phyloP scores from a whole-genome alignment of 768 basidiomycete genomes.

The Cyclocybe aegerita region DNA sequence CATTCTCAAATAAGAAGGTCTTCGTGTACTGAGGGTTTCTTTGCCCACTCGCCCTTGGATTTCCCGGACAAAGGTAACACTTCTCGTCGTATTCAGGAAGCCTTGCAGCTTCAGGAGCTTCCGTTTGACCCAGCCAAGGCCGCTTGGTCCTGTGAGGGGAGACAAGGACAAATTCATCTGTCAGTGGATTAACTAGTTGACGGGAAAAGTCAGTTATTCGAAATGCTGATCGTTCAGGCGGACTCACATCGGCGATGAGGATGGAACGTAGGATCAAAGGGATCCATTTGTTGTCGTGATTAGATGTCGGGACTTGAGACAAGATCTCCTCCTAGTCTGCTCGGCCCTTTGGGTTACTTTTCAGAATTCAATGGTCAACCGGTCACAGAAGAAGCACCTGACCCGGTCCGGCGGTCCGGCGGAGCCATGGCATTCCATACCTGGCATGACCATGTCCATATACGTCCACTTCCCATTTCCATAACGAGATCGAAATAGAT shows the following conservation, averaged over 20 bases:
- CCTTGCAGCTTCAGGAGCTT: slow-evolving; percentile 50
- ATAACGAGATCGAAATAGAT: too few species aligned
- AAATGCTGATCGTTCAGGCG: slow-evolving; percentile 2
- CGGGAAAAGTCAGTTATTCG: background rate
- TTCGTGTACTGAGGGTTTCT: slow-evolving; percentile 66
- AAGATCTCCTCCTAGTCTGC: too few species aligned
- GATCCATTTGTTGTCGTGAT: background rate
- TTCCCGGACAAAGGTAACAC: slow-evolving; percentile 91
- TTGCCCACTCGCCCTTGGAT: slow-evolving; percentile 69
- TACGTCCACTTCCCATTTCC: too few species aligned
- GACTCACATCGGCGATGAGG: slow-evolving; percentile 70
- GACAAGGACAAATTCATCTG: slow-evolving; percentile 73
- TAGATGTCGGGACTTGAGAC: background rate
- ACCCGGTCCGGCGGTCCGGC: too few species aligned
- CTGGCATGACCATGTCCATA: too few species aligned
- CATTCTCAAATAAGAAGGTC: slow-evolving; percentile 76
- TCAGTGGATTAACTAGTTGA: slow-evolving; percentile 74
- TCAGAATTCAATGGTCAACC: too few species aligned
- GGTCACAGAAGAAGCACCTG: too few species aligned
- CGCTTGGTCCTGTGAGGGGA: slow-evolving; percentile 90
- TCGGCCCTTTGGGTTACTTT: too few species aligned
- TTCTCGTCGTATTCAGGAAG: slow-evolving; percentile 66
- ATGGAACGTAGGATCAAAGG: slow-evolving; percentile 61
- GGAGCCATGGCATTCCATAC: too few species aligned
- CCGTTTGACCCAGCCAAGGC: slow-evolving; percentile 89